phyloP scores from a whole-genome alignment of 768 basidiomycete genomes.

The Guyanaporus albipodus region DNA sequence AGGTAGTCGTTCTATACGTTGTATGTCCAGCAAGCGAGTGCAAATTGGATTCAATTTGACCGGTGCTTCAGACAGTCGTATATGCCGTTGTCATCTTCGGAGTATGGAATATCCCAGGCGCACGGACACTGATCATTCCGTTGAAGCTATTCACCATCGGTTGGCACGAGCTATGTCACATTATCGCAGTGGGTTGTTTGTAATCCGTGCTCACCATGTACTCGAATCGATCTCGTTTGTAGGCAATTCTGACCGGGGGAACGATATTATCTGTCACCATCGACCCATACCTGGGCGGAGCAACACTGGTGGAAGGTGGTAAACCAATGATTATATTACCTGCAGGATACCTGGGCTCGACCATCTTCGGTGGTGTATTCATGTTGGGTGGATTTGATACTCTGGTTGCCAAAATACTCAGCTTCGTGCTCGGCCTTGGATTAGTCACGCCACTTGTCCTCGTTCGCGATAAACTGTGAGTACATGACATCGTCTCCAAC shows the following conservation, averaged over 20 bases:
- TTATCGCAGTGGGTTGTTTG: constrained; percentile 55
- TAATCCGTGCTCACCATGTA: constrained; percentile 5
- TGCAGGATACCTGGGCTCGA: constrained; percentile 81
- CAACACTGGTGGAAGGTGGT: constrained; percentile 68
- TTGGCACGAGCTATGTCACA: constrained; percentile 86
- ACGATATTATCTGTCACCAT: constrained; percentile 76
- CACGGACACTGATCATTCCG: constrained; percentile 74
- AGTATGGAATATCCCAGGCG: constrained; percentile 83
- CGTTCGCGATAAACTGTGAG: constrained; percentile 87
- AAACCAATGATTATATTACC: constrained; percentile 65
- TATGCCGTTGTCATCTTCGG: constrained; percentile 85
- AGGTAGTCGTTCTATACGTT: constrained; percentile 75
- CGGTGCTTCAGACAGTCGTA: constrained; percentile 60
- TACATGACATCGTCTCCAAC: constrained; percentile 6
- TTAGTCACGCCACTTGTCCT: constrained; percentile 81
- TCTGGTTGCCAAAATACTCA: constrained; percentile 87
- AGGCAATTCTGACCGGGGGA: constrained; percentile 81
- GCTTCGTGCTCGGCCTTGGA: constrained; percentile 85
- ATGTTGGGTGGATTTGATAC: constrained; percentile 84
- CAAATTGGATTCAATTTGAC: constrained; percentile 9
- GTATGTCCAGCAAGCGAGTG: constrained; percentile 41
- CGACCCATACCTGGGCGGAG: constrained; percentile 73
- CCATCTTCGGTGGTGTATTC: constrained; percentile 78
- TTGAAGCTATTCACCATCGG: constrained; percentile 86
- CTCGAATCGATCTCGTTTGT: background rate